These are phyloP conservation scores for Populus ilicifolia DNA, from an alignment of 345 rosid genomes.

Conservation along the genomic window DNA sequence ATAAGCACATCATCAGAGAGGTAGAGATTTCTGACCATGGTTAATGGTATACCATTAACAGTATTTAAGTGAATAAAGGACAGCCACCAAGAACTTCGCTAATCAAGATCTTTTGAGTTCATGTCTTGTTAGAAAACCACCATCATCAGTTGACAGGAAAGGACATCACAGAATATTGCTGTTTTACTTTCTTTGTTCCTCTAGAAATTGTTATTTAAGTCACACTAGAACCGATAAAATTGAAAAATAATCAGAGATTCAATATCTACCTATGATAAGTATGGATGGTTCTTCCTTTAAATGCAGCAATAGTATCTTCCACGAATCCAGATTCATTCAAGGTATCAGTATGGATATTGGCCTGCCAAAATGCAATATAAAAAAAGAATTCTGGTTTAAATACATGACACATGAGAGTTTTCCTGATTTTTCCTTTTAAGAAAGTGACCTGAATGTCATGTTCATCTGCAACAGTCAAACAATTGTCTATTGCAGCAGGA, in stretches of 20 bases:
- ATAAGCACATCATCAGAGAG: not conserved
- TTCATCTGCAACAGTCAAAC: conserved; percentile 76
- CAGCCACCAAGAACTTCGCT: not conserved
- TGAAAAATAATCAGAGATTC: not conserved
- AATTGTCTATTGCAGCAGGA: conserved; percentile 89
- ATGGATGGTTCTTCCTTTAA: conserved; percentile 87
- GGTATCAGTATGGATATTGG: conserved; percentile 93
- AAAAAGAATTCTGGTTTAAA: not conserved
- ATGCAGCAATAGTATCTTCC: conserved; percentile 85
- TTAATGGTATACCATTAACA: not conserved
- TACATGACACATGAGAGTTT: not conserved
- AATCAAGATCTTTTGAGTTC: not conserved
- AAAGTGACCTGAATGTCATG: conserved; percentile 65
- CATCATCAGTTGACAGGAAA: no score
- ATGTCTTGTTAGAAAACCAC: not conserved
- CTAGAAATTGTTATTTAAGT: no score
- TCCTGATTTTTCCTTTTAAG: not conserved
- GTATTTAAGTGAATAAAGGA: not conserved
- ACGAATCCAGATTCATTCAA: conserved; percentile 96
- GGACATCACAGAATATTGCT: not conserved
- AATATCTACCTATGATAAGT: conserved; percentile 81
- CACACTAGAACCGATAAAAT: no score
- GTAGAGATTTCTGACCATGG: not conserved
- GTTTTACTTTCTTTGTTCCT: no score
- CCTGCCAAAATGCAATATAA: conserved; percentile 44